Conservation (phyloP, 495 filamentous ascomycete species). For the Penicillium silybi region DNA sequence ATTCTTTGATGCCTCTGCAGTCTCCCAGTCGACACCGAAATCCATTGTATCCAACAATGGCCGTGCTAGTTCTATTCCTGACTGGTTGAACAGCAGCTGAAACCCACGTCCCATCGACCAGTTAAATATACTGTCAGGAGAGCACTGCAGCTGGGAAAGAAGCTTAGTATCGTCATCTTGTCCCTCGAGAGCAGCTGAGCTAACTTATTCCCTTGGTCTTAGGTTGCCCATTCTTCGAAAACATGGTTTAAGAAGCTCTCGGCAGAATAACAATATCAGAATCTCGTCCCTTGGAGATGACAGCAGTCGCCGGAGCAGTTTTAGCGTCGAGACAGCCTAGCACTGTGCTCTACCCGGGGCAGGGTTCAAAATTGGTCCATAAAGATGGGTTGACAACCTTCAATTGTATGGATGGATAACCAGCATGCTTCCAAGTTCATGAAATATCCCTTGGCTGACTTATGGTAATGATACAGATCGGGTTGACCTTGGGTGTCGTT, state of each 20-base stretch:
- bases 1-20: neutral
- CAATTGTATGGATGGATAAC: neutral
- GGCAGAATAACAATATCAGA: no score
- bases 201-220: neutral
- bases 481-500: neutral
- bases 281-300: no score
- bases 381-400: neutral
- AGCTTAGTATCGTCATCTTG: neutral
- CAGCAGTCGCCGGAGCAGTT: no score
- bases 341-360: no score
- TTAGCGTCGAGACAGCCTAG: no score
- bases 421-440: neutral
- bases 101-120: no score
- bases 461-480: neutral
- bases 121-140: no score
- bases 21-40: neutral
- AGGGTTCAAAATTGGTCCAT: no score
- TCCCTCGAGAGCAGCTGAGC: neutral
- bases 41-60: neutral
- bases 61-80: neutral
- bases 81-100: no score
- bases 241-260: no score
- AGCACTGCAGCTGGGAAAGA: neutral
- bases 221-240: no score
- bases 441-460: neutral